These are phyloP conservation scores for Clonostachys chloroleuca DNA, from an alignment of 2,329 filamentous ascomycete genomes.

Conservation along the genomic window DNA sequence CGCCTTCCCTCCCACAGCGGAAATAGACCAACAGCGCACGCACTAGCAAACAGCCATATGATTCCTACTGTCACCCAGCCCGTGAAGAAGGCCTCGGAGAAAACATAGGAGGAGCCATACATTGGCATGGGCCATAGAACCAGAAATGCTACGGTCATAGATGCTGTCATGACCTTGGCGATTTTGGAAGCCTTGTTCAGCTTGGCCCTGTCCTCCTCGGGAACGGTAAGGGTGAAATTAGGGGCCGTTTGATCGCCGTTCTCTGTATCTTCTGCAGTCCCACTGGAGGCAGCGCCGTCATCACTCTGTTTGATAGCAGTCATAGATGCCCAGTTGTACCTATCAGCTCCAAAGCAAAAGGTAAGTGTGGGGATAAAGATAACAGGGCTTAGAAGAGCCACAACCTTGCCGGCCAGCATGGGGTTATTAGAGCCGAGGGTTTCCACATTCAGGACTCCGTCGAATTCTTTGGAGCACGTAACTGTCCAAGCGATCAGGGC, in stretches of 20 bases:
- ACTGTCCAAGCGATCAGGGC: conserved; percentile 69
- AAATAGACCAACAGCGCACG: conserved; percentile 70
- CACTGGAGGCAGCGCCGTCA: conserved; percentile 38
- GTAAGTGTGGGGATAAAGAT: conserved; percentile 76
- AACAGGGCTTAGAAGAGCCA: conserved; percentile 72
- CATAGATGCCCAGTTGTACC: conserved; percentile 91
- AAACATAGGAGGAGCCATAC: conserved; percentile 76
- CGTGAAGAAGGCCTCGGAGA: conserved; percentile 57
- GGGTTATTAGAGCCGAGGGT: conserved; percentile 79
- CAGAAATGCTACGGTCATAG: conserved; percentile 61
- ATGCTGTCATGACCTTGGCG: conserved; percentile 24
- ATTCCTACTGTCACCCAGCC: conserved; percentile 70
- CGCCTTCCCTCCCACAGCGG: conserved; percentile 73
- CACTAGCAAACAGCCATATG: conserved; percentile 67
- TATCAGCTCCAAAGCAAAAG: conserved; percentile 50
- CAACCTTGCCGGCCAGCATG: conserved; percentile 85
- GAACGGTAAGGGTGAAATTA: too few species aligned
- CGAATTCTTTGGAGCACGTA: conserved; percentile 60
- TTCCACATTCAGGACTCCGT: conserved; percentile 60
- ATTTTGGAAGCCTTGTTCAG: conserved; percentile 49
- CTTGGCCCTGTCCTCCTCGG: conserved; percentile 39
- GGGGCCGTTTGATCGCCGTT: neutral
- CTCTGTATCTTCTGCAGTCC: neutral
- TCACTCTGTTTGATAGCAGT: conserved; percentile 72
- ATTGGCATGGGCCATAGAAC: conserved; percentile 91